These are phyloP conservation scores for Arabidopsis suecica DNA, from an alignment of 345 rosid species.

Conservation along the genomic window DNA sequence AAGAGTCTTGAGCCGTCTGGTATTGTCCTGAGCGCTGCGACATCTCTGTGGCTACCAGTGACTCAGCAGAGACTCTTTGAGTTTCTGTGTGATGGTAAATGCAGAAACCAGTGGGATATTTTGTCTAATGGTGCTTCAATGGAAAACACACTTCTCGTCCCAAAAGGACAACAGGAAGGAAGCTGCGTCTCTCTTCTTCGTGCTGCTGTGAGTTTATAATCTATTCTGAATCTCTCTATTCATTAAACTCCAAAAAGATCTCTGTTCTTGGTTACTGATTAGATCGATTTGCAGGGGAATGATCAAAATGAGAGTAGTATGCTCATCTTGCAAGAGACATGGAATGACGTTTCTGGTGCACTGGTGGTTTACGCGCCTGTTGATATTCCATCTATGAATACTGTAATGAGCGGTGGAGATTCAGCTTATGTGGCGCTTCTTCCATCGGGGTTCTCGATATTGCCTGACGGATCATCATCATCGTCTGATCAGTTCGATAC, in stretches of 20 bases:
- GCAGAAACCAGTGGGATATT: constrained; percentile 67
- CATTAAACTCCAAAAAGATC: background rate
- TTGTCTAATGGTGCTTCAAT: constrained; percentile 54
- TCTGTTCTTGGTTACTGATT: constrained; percentile 17
- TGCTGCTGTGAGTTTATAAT: constrained; percentile 51
- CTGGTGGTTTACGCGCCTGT: constrained; percentile 70
- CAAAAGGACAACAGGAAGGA: constrained; percentile 50
- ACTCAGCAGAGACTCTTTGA: constrained; percentile 61
- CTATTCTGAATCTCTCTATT: background rate
- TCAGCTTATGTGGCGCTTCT: constrained; percentile 51
- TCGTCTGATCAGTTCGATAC: constrained; percentile 30
- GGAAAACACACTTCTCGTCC: constrained; percentile 53
- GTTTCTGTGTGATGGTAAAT: constrained; percentile 55
- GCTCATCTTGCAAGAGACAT: constrained; percentile 73
- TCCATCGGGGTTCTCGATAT: constrained; percentile 70
- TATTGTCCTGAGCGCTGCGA: constrained; percentile 59
- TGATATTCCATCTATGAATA: constrained; percentile 50
- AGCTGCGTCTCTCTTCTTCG: constrained; percentile 61
- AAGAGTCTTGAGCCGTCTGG: constrained; percentile 58
- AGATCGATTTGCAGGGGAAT: constrained; percentile 45
- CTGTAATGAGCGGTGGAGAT: constrained; percentile 60
- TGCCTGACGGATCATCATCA: constrained; percentile 48
- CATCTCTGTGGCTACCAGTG: constrained; percentile 71
- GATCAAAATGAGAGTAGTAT: constrained; percentile 47
- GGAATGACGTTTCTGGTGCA: constrained; percentile 62